Percentiles rank a stretch among this genome's conserved stretches.
These are phyloP conservation scores for Pinguiococcus pyrenoidosus DNA, from an alignment of 108 stramenopile species.

Conservation along the genomic window DNA sequence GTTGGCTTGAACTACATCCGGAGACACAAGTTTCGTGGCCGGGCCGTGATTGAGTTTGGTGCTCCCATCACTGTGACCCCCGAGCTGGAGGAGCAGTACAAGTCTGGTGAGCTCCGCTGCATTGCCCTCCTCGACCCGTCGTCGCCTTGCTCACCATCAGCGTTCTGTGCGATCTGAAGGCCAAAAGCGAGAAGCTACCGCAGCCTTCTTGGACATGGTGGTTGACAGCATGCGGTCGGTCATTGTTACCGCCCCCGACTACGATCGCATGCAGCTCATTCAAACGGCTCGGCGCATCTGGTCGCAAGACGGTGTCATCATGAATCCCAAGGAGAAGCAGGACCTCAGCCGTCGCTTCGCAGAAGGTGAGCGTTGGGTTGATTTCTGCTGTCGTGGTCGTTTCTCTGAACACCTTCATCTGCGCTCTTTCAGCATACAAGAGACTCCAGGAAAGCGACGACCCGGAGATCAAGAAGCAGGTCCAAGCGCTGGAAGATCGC, in stretches of 20 bases:
- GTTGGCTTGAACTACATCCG: constrained; percentile 94
- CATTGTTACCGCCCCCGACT: constrained; percentile 84
- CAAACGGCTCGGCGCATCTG: constrained; percentile 83
- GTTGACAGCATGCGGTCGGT: constrained; percentile 79
- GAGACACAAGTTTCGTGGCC: constrained; percentile 65
- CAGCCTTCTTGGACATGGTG: constrained; percentile 58
- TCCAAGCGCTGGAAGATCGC: constrained; percentile 54
- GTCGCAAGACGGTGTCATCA: constrained; percentile 42
- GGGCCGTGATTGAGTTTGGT: constrained; percentile 38
- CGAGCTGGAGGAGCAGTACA: constrained; percentile 25
- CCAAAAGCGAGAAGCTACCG: constrained; percentile 58
- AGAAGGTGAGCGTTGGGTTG: constrained; percentile 47
- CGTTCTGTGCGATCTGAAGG: constrained; percentile 26
- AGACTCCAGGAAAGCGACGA: constrained; percentile 61
- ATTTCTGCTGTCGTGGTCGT: not conserved
- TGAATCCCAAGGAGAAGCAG: constrained; percentile 51
- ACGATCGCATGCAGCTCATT: constrained; percentile 72
- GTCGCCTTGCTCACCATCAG: too few species aligned
- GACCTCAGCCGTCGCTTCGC: constrained; percentile 84
- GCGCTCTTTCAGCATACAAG: constrained; percentile 13
- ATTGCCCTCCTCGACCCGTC: too few species aligned
- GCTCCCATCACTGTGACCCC: constrained; percentile 26
- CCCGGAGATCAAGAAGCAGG: too few species aligned
- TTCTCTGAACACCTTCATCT: not conserved
- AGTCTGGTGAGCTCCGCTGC: constrained; percentile 1